Conservation (phyloP, 83 land plant genomes). For the Diphasiastrum complanatum region DNA sequence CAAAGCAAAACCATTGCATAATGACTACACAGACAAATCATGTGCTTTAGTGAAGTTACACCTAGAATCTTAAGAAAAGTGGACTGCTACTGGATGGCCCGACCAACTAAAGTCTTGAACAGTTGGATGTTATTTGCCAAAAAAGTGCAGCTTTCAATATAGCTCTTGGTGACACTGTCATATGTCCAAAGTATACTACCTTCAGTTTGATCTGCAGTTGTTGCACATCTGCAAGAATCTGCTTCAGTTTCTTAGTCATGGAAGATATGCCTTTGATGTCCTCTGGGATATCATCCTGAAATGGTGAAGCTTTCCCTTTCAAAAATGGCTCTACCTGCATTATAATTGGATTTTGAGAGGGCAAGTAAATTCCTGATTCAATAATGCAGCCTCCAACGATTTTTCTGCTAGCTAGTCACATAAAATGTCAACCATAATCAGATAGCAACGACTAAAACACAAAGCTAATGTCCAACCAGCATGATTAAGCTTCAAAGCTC, state of each 20-base stretch:
- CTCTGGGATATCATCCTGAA: slow-evolving; percentile 21
- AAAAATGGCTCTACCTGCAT: slow-evolving; percentile 42
- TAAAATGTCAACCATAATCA: background rate
- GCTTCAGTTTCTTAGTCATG: slow-evolving; percentile 15
- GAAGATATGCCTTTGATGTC: slow-evolving; percentile 12
- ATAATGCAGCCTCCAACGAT: too few species aligned
- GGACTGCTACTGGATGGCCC: too few species aligned
- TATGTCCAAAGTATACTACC: slow-evolving; percentile 13
- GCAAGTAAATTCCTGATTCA: background rate
- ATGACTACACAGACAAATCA: too few species aligned
- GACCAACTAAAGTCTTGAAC: too few species aligned
- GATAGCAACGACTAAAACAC: too few species aligned
- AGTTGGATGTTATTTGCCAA: too few species aligned
- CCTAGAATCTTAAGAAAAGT: too few species aligned
- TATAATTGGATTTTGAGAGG: background rate
- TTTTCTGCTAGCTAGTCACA: background rate
- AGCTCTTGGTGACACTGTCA: too few species aligned
- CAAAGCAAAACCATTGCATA: too few species aligned
- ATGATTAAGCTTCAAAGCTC: background rate
- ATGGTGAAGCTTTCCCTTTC: slow-evolving; percentile 26
- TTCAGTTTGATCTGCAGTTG: slow-evolving; percentile 31
- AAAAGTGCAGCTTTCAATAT: too few species aligned
- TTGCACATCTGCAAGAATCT: slow-evolving; percentile 31
- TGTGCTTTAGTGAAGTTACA: too few species aligned
- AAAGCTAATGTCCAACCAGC: background rate